phyloP scores from a whole-genome alignment of 2,329 filamentous ascomycete species.

The Colletotrichum spinosum region DNA sequence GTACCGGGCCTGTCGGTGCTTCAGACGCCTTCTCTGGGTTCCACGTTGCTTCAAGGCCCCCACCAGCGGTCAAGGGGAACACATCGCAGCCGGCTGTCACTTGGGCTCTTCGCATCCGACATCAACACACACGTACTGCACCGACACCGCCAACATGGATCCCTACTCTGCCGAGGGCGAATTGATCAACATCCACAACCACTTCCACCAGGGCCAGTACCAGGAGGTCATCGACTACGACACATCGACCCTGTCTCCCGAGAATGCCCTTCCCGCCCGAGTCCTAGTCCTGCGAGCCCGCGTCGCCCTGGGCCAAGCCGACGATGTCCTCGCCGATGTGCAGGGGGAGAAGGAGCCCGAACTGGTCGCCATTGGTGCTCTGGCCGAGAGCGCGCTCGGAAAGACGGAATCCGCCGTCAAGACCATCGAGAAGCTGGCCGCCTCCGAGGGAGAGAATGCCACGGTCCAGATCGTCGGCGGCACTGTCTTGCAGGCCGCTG shows the following conservation, averaged over 20 bases:
- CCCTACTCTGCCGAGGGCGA: slow-evolving; percentile 78
- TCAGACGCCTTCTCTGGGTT: slow-evolving; percentile 54
- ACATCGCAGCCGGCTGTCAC: slow-evolving; percentile 39
- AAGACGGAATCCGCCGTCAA: slow-evolving; percentile 71
- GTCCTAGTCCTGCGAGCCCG: slow-evolving; percentile 85
- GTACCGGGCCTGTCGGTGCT: too few species aligned
- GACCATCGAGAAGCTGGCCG: slow-evolving; percentile 74
- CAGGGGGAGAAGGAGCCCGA: slow-evolving; percentile 75
- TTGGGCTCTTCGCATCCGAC: slow-evolving; percentile 42
- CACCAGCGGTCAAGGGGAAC: slow-evolving; percentile 46
- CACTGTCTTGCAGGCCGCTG: slow-evolving; percentile 83
- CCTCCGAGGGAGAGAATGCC: slow-evolving; percentile 76
- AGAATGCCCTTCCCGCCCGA: slow-evolving; percentile 81
- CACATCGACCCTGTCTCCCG: slow-evolving; percentile 79
- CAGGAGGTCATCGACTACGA: slow-evolving; percentile 88
- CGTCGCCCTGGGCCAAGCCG: slow-evolving; percentile 83
- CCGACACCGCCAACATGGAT: slow-evolving; percentile 64
- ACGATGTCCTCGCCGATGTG: slow-evolving; percentile 77
- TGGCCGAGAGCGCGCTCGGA: slow-evolving; percentile 75
- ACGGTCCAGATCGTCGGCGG: slow-evolving; percentile 85
- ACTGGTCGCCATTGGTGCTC: slow-evolving; percentile 78
- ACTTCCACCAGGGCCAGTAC: slow-evolving; percentile 86
- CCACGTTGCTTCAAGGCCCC: slow-evolving; percentile 62
- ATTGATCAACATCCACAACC: slow-evolving; percentile 77
- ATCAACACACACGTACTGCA: slow-evolving; percentile 31